Conservation (phyloP, 192 early-diverging fungal genomes). For the Entomortierella chlamydospora region DNA sequence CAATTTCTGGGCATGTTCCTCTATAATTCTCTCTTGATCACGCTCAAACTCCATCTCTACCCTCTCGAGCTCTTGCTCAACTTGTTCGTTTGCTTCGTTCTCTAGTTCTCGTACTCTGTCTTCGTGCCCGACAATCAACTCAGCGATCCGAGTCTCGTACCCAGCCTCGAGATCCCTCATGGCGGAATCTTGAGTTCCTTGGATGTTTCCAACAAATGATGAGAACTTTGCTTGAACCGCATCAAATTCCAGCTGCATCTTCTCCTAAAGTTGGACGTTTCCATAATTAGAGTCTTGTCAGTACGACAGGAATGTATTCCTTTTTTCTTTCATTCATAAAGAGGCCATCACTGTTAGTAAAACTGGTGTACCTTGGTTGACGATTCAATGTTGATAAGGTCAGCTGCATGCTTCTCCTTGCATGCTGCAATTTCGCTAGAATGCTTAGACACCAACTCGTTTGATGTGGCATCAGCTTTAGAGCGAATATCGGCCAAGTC, state of each 20-base stretch:
- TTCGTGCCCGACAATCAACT: conserved; percentile 39
- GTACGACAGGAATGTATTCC: no score
- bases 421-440: not conserved
- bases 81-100: conserved; percentile 36
- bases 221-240: conserved; percentile 25
- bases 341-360: not conserved
- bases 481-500: conserved; percentile 5
- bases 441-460: conserved; percentile 13
- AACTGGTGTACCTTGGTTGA: conserved; percentile 15
- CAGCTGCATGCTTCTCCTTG: conserved; percentile 13
- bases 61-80: conserved; percentile 31
- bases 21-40: conserved; percentile 18
- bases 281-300: not conserved
- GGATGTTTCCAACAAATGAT: conserved; percentile 31
- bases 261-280: conserved; percentile 5
- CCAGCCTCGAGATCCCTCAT: conserved; percentile 12
- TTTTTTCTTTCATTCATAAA: not conserved
- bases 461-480: not conserved
- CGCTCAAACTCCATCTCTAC: conserved; percentile 47
- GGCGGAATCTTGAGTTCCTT: conserved; percentile 16
- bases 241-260: conserved; percentile 29
- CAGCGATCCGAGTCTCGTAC: conserved; percentile 47
- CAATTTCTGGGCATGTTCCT: conserved; percentile 15
- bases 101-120: conserved; percentile 38
- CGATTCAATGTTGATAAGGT: conserved; percentile 11